phyloP scores from a whole-genome alignment of 176 grass and related monocot species.

The Saccharum officinarum region DNA sequence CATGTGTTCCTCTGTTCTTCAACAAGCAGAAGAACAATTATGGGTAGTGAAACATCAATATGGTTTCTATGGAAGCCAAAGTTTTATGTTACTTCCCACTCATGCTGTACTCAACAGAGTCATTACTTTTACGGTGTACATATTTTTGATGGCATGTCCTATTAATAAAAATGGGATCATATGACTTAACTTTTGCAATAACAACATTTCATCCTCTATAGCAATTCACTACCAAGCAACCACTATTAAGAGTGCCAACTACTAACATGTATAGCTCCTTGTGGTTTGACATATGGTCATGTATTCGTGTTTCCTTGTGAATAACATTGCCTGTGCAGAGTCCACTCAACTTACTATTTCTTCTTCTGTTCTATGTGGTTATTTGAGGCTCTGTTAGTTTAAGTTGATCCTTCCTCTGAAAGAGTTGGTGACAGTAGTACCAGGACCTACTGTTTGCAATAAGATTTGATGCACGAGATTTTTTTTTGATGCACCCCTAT shows the following conservation, averaged over 20 bases:
- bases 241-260: neutral
- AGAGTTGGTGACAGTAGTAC: neutral
- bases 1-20: neutral
- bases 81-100: neutral
- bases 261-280: neutral
- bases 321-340: neutral
- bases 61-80: neutral
- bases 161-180: neutral
- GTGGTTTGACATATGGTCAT: neutral
- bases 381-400: neutral
- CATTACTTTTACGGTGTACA: neutral
- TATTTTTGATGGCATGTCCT: neutral
- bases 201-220: neutral
- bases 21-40: neutral
- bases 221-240: neutral
- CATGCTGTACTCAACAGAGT: neutral
- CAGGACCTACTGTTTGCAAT: neutral
- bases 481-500: neutral
- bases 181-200: neutral
- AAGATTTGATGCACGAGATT: neutral
- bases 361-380: neutral
- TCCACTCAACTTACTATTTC: neutral
- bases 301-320: neutral
- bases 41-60: neutral
- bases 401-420: neutral